Evolutionary conservation across 352 stramenopile genomes (phyloP).

Genomic region (Elongisporangium anandrum): DNA sequence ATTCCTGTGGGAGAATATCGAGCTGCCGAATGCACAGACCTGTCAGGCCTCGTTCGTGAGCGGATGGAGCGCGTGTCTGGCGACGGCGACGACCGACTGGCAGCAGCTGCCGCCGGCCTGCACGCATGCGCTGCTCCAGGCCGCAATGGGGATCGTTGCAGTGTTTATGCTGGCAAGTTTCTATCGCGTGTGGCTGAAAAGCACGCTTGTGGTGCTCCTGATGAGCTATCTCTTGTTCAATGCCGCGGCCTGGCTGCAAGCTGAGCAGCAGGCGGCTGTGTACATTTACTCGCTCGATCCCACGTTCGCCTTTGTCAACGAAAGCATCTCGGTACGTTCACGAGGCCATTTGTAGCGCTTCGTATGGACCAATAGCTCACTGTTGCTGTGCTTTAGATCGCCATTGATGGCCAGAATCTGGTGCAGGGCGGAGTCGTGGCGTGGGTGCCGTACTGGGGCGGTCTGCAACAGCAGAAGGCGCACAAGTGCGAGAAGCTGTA

Average conservation of each 20-base stretch:
- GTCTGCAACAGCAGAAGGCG: slow-evolving; percentile 38
- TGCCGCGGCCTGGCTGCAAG: slow-evolving; percentile 29
- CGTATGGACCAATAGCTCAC: no score
- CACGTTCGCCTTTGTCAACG: slow-evolving; percentile 74
- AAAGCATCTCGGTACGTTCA: slow-evolving; percentile 71
- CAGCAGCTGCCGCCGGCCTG: slow-evolving; percentile 6
- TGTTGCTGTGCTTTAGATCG: slow-evolving; percentile 32
- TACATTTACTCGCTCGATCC: slow-evolving; percentile 71
- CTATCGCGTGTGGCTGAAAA: slow-evolving; percentile 58
- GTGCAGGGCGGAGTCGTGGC: slow-evolving; percentile 60
- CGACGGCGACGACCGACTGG: slow-evolving; percentile 5
- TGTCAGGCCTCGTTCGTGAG: slow-evolving; percentile 9
- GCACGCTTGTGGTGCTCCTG: slow-evolving; percentile 34
- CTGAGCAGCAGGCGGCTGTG: slow-evolving; percentile 47
- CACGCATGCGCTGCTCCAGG: slow-evolving; percentile 12
- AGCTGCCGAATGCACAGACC: slow-evolving; percentile 5
- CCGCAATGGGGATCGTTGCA: slow-evolving; percentile 6
- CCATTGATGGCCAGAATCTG: slow-evolving; percentile 79
- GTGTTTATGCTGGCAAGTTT: slow-evolving; percentile 41
- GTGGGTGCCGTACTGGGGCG: slow-evolving; percentile 75
- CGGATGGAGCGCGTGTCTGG: slow-evolving; percentile 7
- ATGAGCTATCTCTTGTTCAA: slow-evolving; percentile 25
- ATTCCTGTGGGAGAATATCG: slow-evolving; percentile 24
- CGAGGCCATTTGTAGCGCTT: no score
- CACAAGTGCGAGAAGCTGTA: slow-evolving; percentile 44